phyloP scores from a whole-genome alignment of 495 filamentous ascomycete genomes.

The Aspergillus taichungensis region DNA sequence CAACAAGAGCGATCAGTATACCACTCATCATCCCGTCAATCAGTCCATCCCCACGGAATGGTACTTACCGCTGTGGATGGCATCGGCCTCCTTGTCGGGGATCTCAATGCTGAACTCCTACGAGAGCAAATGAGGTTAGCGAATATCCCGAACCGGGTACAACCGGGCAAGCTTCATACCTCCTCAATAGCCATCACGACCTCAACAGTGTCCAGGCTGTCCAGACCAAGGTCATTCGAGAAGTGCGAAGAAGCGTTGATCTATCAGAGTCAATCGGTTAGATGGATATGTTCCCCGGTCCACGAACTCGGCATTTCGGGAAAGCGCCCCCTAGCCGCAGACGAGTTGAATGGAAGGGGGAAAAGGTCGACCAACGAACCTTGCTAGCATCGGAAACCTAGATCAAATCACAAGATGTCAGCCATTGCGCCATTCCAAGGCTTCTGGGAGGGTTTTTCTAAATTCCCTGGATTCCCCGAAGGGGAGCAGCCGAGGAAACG shows the following conservation, averaged over 20 bases:
- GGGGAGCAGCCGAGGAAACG: not conserved
- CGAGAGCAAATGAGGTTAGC: conserved; percentile 17
- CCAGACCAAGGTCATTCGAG: conserved; percentile 87
- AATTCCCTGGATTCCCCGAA: too few species aligned
- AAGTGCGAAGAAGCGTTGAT: conserved; percentile 79
- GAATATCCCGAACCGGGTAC: conserved; percentile 2
- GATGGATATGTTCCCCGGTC: conserved; percentile 1
- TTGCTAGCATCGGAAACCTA: conserved; percentile 69
- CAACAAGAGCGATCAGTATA: conserved; percentile 13
- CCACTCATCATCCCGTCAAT: not conserved
- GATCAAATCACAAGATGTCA: conserved; percentile 5
- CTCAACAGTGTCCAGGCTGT: conserved; percentile 96
- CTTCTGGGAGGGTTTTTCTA: too few species aligned
- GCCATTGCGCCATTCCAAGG: conserved; percentile 8
- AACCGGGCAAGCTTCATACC: conserved; percentile 45
- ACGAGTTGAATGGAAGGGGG: conserved; percentile 3
- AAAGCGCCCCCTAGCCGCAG: conserved; percentile 1
- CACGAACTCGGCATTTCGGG: not conserved
- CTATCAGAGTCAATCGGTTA: conserved; percentile 35
- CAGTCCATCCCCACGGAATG: not conserved
- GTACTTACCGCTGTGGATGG: conserved; percentile 89
- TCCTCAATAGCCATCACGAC: conserved; percentile 99
- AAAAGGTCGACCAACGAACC: conserved; percentile 40
- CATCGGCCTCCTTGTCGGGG: conserved; percentile 96
- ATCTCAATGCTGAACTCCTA: conserved; percentile 99